Percentiles rank a stretch among this genome's conserved stretches.
phyloP scores from a whole-genome alignment of 768 basidiomycete genomes.

The Trametes elegans region DNA sequence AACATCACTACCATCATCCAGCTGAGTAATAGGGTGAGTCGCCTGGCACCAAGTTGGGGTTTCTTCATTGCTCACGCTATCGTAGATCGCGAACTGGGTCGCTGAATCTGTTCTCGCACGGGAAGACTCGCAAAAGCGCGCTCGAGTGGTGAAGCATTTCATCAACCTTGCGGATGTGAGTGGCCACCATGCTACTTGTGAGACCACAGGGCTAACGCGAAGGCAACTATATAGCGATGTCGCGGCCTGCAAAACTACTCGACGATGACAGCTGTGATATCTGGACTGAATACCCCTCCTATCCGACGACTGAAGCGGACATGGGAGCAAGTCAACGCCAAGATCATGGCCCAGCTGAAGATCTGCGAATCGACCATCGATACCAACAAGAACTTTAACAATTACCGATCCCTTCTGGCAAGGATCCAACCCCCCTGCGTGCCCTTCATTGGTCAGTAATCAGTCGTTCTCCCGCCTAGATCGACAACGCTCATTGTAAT shows the following conservation, averaged over 20 bases:
- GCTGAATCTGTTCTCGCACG: slow-evolving; percentile 77
- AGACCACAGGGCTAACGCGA: neutral
- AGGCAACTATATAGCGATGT: slow-evolving; percentile 62
- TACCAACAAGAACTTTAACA: slow-evolving; percentile 91
- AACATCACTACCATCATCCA: slow-evolving; percentile 88
- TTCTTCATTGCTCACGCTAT: neutral
- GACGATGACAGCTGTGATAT: slow-evolving; percentile 94
- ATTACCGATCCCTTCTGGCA: slow-evolving; percentile 83
- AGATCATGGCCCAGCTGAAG: slow-evolving; percentile 69
- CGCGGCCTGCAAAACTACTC: slow-evolving; percentile 90
- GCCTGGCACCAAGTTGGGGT: slow-evolving; percentile 33
- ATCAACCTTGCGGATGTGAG: slow-evolving; percentile 89
- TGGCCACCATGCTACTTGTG: slow-evolving; percentile 9
- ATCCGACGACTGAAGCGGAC: slow-evolving; percentile 91
- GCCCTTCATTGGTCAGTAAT: slow-evolving; percentile 83
- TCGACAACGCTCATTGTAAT: neutral
- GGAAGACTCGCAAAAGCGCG: slow-evolving; percentile 83
- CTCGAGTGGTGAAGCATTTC: slow-evolving; percentile 81
- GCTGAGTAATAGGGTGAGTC: slow-evolving; percentile 75
- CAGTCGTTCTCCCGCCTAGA: neutral
- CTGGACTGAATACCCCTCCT: slow-evolving; percentile 90
- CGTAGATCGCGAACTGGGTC: slow-evolving; percentile 96
- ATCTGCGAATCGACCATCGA: slow-evolving; percentile 89
- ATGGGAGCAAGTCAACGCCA: slow-evolving; percentile 83
- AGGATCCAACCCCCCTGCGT: slow-evolving; percentile 90